A percentile compares a stretch with the other conserved stretches of the same genome.
Conservation (phyloP, 1,284 basidiomycete genomes). For the Rhodotorula sp. region DNA sequence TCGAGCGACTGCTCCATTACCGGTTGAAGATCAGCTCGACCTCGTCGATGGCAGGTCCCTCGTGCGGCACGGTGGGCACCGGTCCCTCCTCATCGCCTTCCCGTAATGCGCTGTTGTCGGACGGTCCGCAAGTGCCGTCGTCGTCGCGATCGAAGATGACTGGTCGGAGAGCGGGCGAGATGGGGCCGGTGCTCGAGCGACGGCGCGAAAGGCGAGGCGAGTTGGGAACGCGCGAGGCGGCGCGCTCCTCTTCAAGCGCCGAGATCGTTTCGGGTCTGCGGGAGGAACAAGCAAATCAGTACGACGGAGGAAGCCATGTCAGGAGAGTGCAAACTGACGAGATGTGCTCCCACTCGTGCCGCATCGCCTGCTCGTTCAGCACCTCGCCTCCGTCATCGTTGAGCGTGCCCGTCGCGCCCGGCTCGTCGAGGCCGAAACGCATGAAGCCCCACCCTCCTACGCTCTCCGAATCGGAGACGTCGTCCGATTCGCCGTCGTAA, state of each 20-base stretch:
- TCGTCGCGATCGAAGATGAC: slow-evolving; percentile 41
- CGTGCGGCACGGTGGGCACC: slow-evolving; percentile 24
- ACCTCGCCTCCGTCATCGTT: slow-evolving; percentile 39
- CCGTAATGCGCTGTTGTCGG: neutral
- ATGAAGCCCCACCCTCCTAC: slow-evolving; percentile 38
- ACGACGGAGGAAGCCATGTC: neutral
- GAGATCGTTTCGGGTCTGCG: slow-evolving; percentile 39
- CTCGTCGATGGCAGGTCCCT: slow-evolving; percentile 38
- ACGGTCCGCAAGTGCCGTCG: slow-evolving; percentile 1
- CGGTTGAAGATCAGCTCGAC: slow-evolving; percentile 37
- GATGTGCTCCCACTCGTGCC: slow-evolving; percentile 40
- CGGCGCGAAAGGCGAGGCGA: slow-evolving; percentile 33
- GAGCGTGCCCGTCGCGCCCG: slow-evolving; percentile 23
- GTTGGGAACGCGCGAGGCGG: slow-evolving; percentile 9
- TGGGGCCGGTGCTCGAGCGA: slow-evolving; percentile 34
- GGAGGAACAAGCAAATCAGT: neutral
- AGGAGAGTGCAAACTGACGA: slow-evolving; percentile 9
- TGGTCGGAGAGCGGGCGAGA: slow-evolving; percentile 38
- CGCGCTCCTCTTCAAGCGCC: slow-evolving; percentile 39
- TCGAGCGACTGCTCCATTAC: neutral
- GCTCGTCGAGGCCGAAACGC: slow-evolving; percentile 37
- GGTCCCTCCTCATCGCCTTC: slow-evolving; percentile 27
- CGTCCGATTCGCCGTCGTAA: slow-evolving; percentile 41
- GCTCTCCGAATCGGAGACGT: slow-evolving; percentile 43
- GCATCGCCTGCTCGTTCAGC: slow-evolving; percentile 18